Evolutionary conservation across 2,329 filamentous ascomycete genomes (phyloP), one percentile per base, ranked within the genome.

Genomic region (Colletotrichum limetticola): DNA sequence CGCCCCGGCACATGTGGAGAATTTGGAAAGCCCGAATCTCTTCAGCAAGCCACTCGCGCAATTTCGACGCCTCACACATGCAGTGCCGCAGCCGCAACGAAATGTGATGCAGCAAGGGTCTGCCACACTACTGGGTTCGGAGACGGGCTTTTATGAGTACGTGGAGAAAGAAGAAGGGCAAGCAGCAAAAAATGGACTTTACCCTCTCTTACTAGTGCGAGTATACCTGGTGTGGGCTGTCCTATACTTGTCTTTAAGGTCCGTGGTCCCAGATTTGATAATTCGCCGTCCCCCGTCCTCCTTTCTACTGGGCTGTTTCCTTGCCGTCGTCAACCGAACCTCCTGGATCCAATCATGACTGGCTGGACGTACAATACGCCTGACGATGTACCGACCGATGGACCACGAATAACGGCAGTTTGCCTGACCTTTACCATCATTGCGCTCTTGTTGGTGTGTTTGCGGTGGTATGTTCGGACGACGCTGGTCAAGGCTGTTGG

Each of bases 351-450:
- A 42, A 62, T 32, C 49, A 65, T 28, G 59, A 83, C 83, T 81
- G 79, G 78, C 46, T 84, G 82, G 82, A 81, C 80, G 8, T 81
- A 79, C 77, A 83, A 83, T 75, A 79, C 81, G 24, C 66, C 73
- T 3, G 76, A 74, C 56, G 76, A 79, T 71, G 79, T 78, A 19
- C 79, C 79, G n/a, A 83, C 80, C n/a, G 77, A 79, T 35, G 82
- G 80, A 9, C 78, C 79, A 8, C 74, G 74, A n/a, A 80, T 84
- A 52, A 76, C 78, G 1, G 77, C 77, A 14, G 75, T 83, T 11
- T 78, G 78, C 2, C 58, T 75, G 1, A 68, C 76, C 22, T 78
- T 84, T 65, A 83, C 80, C 1, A 49, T 68, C 2, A 9, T 82
- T 26, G 80, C 82, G 5, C 68, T 83, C 8, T 37, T 82, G 12